Conservation (phyloP, 75 land plant species). For the Sequoia sempervirens region DNA sequence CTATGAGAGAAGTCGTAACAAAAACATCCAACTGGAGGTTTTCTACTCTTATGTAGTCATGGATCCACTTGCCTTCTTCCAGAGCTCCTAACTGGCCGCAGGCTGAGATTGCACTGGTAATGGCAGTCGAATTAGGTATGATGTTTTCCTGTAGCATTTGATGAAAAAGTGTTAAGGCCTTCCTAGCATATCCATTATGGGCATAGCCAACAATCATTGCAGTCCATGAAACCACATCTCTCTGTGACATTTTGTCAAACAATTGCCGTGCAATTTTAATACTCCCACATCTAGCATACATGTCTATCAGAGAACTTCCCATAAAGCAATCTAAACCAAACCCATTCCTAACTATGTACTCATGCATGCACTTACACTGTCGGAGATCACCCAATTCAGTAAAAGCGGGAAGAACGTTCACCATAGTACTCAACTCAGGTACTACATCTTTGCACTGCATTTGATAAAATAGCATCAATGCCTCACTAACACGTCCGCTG, state of each 20-base stretch:
- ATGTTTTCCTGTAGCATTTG: conserved; percentile 12
- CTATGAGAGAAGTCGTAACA: conserved; percentile 17
- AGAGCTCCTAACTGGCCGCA: conserved; percentile 16
- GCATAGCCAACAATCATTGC: conserved; percentile 16
- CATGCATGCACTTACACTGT: conserved; percentile 16
- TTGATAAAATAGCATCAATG: conserved; percentile 6
- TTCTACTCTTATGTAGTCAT: not conserved
- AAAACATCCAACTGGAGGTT: conserved; percentile 11
- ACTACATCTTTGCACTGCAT: conserved; percentile 1
- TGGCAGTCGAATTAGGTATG: conserved; percentile 9
- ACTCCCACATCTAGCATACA: conserved; percentile 26
- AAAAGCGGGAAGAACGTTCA: conserved; percentile 10
- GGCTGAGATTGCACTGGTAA: conserved; percentile 19
- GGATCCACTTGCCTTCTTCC: conserved; percentile 13
- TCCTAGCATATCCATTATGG: conserved; percentile 10
- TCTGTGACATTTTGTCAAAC: conserved; percentile 8
- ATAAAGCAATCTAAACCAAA: conserved; percentile 10
- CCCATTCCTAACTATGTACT: conserved; percentile 1
- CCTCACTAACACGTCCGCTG: conserved; percentile 8
- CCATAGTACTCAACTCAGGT: conserved; percentile 13
- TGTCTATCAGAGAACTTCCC: conserved; percentile 19
- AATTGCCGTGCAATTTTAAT: conserved; percentile 11
- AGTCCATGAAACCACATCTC: conserved; percentile 20
- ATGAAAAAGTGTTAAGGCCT: conserved; percentile 19
- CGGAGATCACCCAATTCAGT: conserved; percentile 5